Evolutionary conservation across 2,329 filamentous ascomycete species (phyloP).

Genomic region (Pseudogymnoascus sp.): DNA sequence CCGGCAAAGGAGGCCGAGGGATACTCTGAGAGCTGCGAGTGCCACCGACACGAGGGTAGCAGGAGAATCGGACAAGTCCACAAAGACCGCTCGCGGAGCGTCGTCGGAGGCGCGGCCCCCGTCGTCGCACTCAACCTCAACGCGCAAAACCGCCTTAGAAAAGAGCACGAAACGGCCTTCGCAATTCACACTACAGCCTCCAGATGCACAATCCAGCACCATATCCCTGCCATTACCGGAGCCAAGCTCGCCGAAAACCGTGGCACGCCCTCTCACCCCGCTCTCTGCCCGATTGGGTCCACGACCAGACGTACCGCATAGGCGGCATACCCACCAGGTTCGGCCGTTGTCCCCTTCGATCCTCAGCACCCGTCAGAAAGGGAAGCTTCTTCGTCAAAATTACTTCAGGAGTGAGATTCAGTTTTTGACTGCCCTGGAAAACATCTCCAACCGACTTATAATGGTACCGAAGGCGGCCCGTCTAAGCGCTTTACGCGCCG

Average conservation of each 20-base stretch:
- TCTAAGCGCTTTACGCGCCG: conserved; percentile 71
- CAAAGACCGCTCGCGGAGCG: conserved; percentile 25
- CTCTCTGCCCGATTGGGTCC: conserved; percentile 45
- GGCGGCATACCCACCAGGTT: conserved; percentile 55
- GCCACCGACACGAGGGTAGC: conserved; percentile 21
- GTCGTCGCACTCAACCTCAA: conserved; percentile 20
- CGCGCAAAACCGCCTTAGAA: conserved; percentile 17
- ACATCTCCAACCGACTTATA: conserved; percentile 78
- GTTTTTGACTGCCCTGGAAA: conserved; percentile 71
- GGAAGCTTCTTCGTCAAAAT: conserved; percentile 67
- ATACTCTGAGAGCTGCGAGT: conserved; percentile 33
- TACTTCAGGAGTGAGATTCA: conserved; percentile 78
- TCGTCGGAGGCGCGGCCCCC: conserved; percentile 22
- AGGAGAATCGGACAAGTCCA: neutral
- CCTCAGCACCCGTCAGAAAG: conserved; percentile 58
- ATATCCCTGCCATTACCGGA: conserved; percentile 61
- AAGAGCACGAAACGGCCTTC: conserved; percentile 20
- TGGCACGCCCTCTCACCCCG: conserved; percentile 50
- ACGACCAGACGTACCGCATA: conserved; percentile 41
- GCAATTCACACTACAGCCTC: conserved; percentile 24
- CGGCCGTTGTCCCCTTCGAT: conserved; percentile 55
- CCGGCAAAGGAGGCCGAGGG: conserved; percentile 38
- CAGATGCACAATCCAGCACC: conserved; percentile 59
- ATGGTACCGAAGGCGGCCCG: conserved; percentile 74
- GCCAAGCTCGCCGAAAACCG: conserved; percentile 44